Percentiles rank a stretch among this genome's conserved stretches.
Evolutionary conservation across 129 eudicot genomes (phyloP).

Genomic region (Chrysanthemum makinoi): DNA sequence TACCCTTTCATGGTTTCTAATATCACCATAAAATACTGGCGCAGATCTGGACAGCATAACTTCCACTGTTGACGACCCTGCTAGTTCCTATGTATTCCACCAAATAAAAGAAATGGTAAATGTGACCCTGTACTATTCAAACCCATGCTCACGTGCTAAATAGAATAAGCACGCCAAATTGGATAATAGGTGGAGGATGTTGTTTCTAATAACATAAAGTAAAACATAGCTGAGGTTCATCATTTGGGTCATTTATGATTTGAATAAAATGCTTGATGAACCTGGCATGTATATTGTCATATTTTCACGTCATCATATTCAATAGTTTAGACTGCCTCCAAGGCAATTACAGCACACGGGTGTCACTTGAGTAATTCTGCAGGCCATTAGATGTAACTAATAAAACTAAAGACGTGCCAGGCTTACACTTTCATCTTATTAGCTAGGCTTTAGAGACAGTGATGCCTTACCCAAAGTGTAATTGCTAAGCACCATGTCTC

Average conservation of each 20-base stretch:
- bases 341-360: too few relatives aligned
- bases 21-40: conserved; percentile 86
- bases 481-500: too few relatives aligned
- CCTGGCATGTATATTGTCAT: not conserved
- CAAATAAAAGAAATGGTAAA: conserved; percentile 4
- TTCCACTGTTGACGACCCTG: conserved; percentile 69
- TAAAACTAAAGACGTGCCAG: too few relatives aligned
- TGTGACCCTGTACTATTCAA: not conserved
- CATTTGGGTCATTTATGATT: conserved; percentile 14
- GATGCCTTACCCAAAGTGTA: too few relatives aligned
- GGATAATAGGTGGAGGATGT: not conserved
- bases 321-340: too few relatives aligned
- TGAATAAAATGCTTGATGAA: not conserved
- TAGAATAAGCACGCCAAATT: not conserved
- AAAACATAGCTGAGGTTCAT: conserved; percentile 10
- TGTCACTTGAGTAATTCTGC: too few relatives aligned
- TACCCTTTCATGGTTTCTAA: conserved; percentile 96
- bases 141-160: not conserved
- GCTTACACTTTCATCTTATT: too few relatives aligned
- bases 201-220: not conserved
- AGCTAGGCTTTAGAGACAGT: too few relatives aligned
- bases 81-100: conserved; percentile 46
- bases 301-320: not conserved
- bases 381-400: too few relatives aligned
- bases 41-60: conserved; percentile 85